Evolutionary conservation across 2,329 filamentous ascomycete genomes (phyloP).

Genomic region (Thermothelomyces thermophilus): DNA sequence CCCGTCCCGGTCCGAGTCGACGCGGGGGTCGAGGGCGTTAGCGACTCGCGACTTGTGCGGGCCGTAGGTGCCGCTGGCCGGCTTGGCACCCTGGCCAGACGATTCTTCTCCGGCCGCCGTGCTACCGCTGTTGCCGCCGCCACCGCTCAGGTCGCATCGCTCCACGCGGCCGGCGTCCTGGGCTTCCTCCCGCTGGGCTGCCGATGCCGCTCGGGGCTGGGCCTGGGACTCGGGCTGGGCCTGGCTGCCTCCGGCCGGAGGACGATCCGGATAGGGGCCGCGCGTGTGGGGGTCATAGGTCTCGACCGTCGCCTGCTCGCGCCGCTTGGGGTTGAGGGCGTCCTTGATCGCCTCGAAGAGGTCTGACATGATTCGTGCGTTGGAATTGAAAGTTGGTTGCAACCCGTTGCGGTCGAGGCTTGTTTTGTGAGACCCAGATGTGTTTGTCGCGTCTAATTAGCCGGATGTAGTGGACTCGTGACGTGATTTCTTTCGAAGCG

Average conservation of each 20-base stretch:
- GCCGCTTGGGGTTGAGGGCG: conserved; percentile 21
- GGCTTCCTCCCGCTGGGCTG: no score
- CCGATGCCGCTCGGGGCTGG: not conserved
- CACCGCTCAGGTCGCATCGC: conserved; percentile 8
- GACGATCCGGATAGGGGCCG: conserved; percentile 19
- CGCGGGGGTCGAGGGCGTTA: conserved; percentile 13
- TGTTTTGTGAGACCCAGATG: no score
- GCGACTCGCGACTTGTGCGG: conserved; percentile 11
- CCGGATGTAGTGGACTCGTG: no score
- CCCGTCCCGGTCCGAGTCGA: conserved; percentile 1
- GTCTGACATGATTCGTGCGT: conserved; percentile 22
- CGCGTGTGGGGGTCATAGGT: conserved; percentile 20
- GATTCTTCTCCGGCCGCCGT: not conserved
- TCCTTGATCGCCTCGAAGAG: conserved; percentile 22
- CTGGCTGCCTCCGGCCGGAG: not conserved
- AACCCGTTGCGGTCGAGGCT: no score
- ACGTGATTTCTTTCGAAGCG: no score
- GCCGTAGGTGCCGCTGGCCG: conserved; percentile 13
- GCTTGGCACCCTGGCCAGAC: not conserved
- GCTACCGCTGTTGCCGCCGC: not conserved
- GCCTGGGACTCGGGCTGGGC: not conserved
- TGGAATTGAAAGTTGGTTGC: no score
- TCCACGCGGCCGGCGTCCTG: not conserved
- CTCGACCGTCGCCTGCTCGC: conserved; percentile 19
- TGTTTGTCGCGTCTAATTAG: no score